These are phyloP conservation scores for Trypanosoma brucei DNA, from an alignment of 208 protist species.

Conservation along the genomic window DNA sequence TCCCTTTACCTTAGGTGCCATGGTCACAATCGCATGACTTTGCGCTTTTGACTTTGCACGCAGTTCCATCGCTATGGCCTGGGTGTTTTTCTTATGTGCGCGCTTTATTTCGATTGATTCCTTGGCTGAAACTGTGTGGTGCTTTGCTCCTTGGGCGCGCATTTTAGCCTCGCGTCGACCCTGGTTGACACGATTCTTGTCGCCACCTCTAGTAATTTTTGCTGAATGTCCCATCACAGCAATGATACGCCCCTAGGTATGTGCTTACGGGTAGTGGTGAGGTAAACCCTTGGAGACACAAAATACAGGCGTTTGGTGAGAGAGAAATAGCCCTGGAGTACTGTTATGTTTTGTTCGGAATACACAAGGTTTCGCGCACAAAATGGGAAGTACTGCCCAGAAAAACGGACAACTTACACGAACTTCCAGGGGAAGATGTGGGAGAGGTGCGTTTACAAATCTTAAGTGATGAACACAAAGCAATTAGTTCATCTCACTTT, in stretches of 20 bases:
- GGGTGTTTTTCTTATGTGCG: constrained; percentile 49
- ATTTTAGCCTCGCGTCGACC: constrained; percentile 67
- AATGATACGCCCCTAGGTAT: too few species aligned
- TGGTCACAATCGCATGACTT: constrained; percentile 49
- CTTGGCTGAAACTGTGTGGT: constrained; percentile 58
- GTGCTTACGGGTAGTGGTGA: neutral
- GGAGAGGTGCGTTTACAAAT: too few species aligned
- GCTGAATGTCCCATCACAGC: constrained; percentile 67
- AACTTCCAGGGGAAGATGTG: too few species aligned
- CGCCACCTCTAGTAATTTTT: constrained; percentile 84
- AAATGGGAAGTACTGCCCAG: too few species aligned
- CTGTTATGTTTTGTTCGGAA: too few species aligned
- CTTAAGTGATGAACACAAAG: neutral
- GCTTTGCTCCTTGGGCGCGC: constrained; percentile 70
- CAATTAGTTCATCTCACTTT: constrained; percentile 14
- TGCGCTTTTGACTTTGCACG: constrained; percentile 41
- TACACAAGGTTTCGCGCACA: too few species aligned
- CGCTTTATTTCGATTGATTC: constrained; percentile 54
- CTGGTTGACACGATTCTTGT: constrained; percentile 85
- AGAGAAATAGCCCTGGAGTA: too few species aligned
- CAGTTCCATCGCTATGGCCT: constrained; percentile 64
- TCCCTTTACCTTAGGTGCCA: constrained; percentile 51
- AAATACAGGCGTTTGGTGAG: neutral
- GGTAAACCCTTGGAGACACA: constrained; percentile 2
- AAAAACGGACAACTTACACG: too few species aligned